Evolutionary conservation across 225 moss, liverwort and hornwort genomes (phyloP).

Genomic region (Takakia lepidozioides): DNA sequence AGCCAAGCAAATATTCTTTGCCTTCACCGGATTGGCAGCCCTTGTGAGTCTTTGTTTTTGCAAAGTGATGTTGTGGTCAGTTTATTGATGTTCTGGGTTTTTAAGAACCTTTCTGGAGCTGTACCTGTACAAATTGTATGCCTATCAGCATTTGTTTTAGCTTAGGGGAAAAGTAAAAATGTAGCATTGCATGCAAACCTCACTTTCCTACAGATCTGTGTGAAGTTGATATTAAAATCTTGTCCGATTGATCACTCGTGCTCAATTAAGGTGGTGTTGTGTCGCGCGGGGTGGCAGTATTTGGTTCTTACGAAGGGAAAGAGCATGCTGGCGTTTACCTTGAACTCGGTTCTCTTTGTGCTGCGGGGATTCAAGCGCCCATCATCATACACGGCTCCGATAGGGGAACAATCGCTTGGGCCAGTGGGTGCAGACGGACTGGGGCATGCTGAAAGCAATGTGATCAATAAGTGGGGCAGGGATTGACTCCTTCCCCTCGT

Average conservation of each 20-base stretch:
- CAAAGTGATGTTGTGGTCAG: neutral
- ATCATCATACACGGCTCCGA: slow-evolving; percentile 25
- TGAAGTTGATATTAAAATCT: neutral
- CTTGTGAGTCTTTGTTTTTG: no score
- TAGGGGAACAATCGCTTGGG: slow-evolving; percentile 11
- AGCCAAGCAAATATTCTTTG: slow-evolving; percentile 66
- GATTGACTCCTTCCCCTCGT: no score
- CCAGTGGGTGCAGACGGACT: slow-evolving; percentile 25
- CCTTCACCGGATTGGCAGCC: slow-evolving; percentile 67
- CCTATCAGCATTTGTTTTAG: neutral
- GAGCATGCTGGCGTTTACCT: slow-evolving; percentile 56
- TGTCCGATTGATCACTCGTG: neutral
- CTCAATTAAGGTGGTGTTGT: neutral
- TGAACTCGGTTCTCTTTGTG: slow-evolving; percentile 66
- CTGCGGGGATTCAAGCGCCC: slow-evolving; percentile 73
- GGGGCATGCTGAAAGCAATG: slow-evolving; percentile 71
- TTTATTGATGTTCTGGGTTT: neutral
- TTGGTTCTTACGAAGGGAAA: slow-evolving; percentile 77
- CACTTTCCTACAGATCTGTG: neutral
- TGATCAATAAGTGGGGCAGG: slow-evolving; percentile 88
- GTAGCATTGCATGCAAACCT: neutral
- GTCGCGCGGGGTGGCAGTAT: slow-evolving; percentile 34
- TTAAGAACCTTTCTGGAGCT: no score
- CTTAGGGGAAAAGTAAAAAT: neutral
- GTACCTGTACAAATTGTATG: no score